Conservation (phyloP, 139 green algal genomes). For the Ettlia oleoabundans region DNA sequence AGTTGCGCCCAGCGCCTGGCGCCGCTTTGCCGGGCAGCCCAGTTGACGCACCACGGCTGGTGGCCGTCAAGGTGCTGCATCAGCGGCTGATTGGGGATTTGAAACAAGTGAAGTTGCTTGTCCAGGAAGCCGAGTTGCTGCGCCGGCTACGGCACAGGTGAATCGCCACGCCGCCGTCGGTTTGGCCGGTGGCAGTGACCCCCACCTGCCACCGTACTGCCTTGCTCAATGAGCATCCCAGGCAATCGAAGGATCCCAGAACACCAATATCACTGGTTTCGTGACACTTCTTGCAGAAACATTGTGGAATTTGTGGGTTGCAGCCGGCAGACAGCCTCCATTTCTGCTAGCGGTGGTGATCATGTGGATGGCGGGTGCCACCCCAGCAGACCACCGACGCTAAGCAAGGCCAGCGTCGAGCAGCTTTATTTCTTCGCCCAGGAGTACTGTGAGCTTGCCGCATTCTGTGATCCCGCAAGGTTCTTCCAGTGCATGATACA, state of each 20-base stretch:
- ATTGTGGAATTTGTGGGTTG: not conserved
- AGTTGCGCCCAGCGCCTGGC: not conserved
- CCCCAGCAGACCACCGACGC: not conserved
- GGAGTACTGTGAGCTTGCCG: constrained; percentile 55
- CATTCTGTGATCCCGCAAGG: too few species aligned
- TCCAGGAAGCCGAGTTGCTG: constrained; percentile 71
- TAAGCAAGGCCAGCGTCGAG: constrained; percentile 10
- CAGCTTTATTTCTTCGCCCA: constrained; percentile 61
- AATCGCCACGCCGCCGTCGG: not conserved
- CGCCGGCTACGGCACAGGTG: constrained; percentile 67
- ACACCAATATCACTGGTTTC: not conserved
- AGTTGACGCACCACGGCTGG: not conserved
- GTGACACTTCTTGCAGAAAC: not conserved
- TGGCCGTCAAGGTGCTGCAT: constrained; percentile 36
- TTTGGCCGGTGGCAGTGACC: not conserved
- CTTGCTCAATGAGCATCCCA: too few species aligned
- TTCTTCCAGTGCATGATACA: too few species aligned
- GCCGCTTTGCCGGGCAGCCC: not conserved
- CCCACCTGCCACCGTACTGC: too few species aligned
- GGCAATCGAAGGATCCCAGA: too few species aligned
- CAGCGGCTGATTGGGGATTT: constrained; percentile 59
- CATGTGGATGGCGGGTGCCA: too few species aligned
- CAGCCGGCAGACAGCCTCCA: not conserved
- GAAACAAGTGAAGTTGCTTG: constrained; percentile 71
- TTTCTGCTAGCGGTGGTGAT: too few species aligned